These are phyloP conservation scores for Chlamydomonas eustigma DNA, from an alignment of 139 green algal species.

Conservation along the genomic window DNA sequence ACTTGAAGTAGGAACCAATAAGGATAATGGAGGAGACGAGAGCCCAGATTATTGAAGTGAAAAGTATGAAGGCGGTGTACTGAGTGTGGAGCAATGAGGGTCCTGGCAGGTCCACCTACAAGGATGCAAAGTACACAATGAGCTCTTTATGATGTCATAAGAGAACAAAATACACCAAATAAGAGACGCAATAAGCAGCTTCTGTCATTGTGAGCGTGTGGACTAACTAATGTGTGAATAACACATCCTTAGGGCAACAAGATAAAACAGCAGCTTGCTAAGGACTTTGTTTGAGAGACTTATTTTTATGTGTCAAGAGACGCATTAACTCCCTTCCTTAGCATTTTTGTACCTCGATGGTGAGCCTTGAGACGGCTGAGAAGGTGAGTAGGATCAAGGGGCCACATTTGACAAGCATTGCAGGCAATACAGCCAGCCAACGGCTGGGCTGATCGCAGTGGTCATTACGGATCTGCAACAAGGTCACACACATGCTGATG, in stretches of 20 bases:
- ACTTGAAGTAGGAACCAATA: not conserved
- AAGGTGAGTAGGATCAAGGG: conserved; percentile 26
- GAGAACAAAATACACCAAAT: no score
- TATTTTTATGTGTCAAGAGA: no score
- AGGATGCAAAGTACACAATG: no score
- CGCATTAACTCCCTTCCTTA: no score
- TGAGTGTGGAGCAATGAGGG: not conserved
- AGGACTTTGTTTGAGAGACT: no score
- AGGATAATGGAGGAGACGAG: not conserved
- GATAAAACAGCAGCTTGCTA: no score
- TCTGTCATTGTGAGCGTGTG: no score
- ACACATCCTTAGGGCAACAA: no score
- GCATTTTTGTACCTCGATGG: conserved; percentile 7
- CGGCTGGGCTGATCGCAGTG: not conserved
- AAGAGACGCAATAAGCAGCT: no score
- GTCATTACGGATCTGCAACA: conserved; percentile 17
- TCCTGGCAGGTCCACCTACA: not conserved
- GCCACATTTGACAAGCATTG: conserved; percentile 6
- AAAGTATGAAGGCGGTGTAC: conserved; percentile 13
- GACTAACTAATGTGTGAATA: no score
- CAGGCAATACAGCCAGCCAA: not conserved
- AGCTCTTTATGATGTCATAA: no score
- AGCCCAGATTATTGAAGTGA: conserved; percentile 17
- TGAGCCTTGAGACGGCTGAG: conserved; percentile 28
- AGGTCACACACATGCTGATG: not conserved